Percentiles rank a stretch among this genome's conserved stretches.
These are phyloP conservation scores for Talaromyces sp. DNA, from an alignment of 2,329 filamentous ascomycete genomes.

Conservation along the genomic window DNA sequence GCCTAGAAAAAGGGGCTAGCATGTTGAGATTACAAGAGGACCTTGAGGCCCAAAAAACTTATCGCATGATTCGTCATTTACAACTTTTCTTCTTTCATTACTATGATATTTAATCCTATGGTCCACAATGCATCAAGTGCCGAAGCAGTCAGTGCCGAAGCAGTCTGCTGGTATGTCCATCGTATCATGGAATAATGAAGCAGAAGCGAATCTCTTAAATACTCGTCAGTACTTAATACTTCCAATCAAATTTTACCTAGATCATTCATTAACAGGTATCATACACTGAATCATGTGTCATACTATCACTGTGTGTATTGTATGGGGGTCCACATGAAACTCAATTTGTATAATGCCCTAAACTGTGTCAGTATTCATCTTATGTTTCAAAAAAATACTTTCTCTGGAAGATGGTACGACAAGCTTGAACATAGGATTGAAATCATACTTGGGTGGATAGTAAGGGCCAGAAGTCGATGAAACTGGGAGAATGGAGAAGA, in stretches of 20 bases:
- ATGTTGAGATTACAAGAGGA: background rate
- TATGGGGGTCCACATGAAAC: no score
- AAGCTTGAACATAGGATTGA: no score
- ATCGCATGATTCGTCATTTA: background rate
- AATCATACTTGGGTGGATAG: no score
- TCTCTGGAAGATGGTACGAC: no score
- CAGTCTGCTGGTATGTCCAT: background rate
- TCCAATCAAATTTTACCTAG: background rate
- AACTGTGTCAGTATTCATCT: no score
- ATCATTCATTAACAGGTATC: background rate
- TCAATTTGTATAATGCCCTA: no score
- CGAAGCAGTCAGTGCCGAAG: background rate
- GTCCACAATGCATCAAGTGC: background rate
- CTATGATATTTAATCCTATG: background rate
- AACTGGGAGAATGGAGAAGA: no score
- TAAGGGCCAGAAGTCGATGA: no score
- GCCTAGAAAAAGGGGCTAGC: background rate
- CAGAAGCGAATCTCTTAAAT: background rate
- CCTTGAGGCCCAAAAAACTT: background rate
- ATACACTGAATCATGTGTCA: background rate
- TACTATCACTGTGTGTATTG: background rate
- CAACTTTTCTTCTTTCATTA: background rate
- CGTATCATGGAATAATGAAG: background rate
- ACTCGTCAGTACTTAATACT: background rate
- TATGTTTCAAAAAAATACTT: no score